phyloP scores from a whole-genome alignment of 2,329 filamentous ascomycete genomes.

The Xenosphaeropsis pyriputrescens region DNA sequence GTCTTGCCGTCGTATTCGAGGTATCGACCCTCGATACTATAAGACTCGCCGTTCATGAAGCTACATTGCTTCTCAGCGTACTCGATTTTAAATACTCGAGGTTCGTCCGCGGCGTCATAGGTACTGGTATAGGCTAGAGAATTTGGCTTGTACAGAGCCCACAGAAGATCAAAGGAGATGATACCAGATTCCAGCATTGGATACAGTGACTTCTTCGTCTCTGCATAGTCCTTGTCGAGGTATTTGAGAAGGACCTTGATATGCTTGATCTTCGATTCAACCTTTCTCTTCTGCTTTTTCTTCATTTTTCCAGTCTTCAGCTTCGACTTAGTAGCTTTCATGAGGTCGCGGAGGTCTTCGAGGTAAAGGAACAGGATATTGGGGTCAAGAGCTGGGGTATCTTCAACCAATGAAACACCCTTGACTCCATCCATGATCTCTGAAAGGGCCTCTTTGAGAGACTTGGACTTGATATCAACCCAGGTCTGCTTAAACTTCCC shows the following conservation, averaged over 20 bases:
- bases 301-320: conserved; percentile 37
- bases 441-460: conserved; percentile 54
- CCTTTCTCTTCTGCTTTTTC: conserved; percentile 43
- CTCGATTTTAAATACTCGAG: conserved; percentile 71
- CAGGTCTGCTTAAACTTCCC: conserved; percentile 47
- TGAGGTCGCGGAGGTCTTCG: conserved; percentile 53
- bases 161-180: conserved; percentile 79
- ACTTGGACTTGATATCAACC: conserved; percentile 76
- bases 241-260: conserved; percentile 63
- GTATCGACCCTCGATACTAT: conserved; percentile 63
- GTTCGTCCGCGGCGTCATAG: conserved; percentile 63
- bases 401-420: conserved; percentile 66
- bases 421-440: conserved; percentile 65
- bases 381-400: conserved; percentile 58
- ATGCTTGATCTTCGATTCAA: conserved; percentile 43
- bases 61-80: conserved; percentile 54
- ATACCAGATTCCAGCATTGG: conserved; percentile 68
- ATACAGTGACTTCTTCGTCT: conserved; percentile 66
- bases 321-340: conserved; percentile 48
- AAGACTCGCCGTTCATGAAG: conserved; percentile 61
- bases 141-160: conserved; percentile 81
- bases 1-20: conserved; percentile 81
- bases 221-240: conserved; percentile 67
- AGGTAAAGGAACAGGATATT: conserved; percentile 63
- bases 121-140: conserved; percentile 65